Evolutionary conservation across 768 basidiomycete genomes (phyloP).

Genomic region (Ramaria rubella): DNA sequence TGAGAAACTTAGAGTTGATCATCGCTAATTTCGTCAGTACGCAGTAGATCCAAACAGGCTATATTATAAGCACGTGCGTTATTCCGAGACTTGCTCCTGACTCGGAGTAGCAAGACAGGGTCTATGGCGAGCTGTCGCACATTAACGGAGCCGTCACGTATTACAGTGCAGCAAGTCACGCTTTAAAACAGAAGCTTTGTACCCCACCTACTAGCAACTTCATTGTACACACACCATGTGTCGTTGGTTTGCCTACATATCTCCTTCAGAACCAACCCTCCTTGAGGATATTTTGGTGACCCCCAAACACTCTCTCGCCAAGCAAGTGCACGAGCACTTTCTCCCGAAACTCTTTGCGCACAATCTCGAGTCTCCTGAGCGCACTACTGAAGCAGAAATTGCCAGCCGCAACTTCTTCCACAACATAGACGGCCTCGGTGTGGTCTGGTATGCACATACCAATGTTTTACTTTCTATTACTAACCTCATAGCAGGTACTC

Average conservation of each 20-base stretch:
- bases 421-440: slow-evolving; percentile 23
- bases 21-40: too few species aligned
- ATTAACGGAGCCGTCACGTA: too few species aligned
- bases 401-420: slow-evolving; percentile 20
- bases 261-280: slow-evolving; percentile 21
- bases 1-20: too few species aligned
- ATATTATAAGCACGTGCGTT: too few species aligned
- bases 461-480: slow-evolving; percentile 4
- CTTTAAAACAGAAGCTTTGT: too few species aligned
- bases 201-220: too few species aligned
- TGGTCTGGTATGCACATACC: slow-evolving; percentile 17
- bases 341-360: slow-evolving; percentile 21
- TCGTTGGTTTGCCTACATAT: slow-evolving; percentile 28
- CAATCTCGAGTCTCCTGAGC: too few species aligned
- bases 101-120: too few species aligned
- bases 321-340: slow-evolving; percentile 25
- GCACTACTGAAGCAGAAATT: slow-evolving; percentile 18
- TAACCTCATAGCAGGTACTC: neutral
- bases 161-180: too few species aligned
- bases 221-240: slow-evolving; percentile 28
- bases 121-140: too few species aligned
- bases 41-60: too few species aligned
- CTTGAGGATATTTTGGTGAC: slow-evolving; percentile 25
- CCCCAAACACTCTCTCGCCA: slow-evolving; percentile 22
- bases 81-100: too few species aligned